These are phyloP conservation scores for Peronospora tabacina DNA, from an alignment of 352 stramenopile species.

Conservation along the genomic window DNA sequence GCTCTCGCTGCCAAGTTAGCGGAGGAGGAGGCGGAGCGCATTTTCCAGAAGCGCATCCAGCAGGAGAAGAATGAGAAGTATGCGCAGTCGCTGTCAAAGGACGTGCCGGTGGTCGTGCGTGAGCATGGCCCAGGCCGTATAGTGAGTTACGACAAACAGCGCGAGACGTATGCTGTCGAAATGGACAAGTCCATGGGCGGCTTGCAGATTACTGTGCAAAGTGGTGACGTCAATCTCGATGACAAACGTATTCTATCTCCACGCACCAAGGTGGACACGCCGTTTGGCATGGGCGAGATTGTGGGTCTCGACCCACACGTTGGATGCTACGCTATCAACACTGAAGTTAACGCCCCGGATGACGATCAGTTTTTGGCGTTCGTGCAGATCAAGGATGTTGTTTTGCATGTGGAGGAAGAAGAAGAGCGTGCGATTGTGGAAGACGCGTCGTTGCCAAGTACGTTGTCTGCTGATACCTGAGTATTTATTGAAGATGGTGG, in stretches of 20 bases:
- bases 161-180: slow-evolving; percentile 65
- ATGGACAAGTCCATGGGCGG: slow-evolving; percentile 60
- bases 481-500: slow-evolving; percentile 13
- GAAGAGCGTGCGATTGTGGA: slow-evolving; percentile 78
- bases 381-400: slow-evolving; percentile 73
- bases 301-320: slow-evolving; percentile 80
- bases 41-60: slow-evolving; percentile 40
- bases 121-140: slow-evolving; percentile 62
- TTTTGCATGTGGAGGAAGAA: slow-evolving; percentile 56
- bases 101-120: slow-evolving; percentile 78
- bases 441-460: slow-evolving; percentile 70
- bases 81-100: slow-evolving; percentile 78
- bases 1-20: slow-evolving; percentile 34
- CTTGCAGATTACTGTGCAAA: slow-evolving; percentile 64
- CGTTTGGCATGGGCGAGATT: slow-evolving; percentile 75
- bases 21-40: slow-evolving; percentile 42
- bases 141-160: slow-evolving; percentile 73
- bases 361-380: slow-evolving; percentile 79
- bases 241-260: slow-evolving; percentile 82
- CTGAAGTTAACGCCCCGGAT: slow-evolving; percentile 63
- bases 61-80: slow-evolving; percentile 76
- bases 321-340: slow-evolving; percentile 86
- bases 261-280: slow-evolving; percentile 77
- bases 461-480: slow-evolving; percentile 19
- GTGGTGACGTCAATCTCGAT: slow-evolving; percentile 65